Percentiles rank a stretch among this genome's conserved stretches.
These are phyloP conservation scores for Phlegmacium glaucopus DNA, from an alignment of 768 basidiomycete species.

Conservation along the genomic window DNA sequence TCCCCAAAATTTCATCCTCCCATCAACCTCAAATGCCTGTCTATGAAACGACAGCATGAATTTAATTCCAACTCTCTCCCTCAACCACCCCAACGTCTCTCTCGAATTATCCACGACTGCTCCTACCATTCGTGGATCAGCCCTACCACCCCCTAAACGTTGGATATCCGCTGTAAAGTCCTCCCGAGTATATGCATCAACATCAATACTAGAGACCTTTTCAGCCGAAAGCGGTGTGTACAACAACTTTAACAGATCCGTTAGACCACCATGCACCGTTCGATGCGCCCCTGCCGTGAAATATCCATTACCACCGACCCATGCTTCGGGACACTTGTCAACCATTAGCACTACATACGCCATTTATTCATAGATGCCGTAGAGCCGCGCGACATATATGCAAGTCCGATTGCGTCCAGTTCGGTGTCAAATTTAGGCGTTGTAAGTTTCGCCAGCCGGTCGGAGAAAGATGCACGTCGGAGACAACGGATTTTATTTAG, in stretches of 20 bases:
- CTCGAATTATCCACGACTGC: slow-evolving; percentile 55
- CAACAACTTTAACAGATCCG: slow-evolving; percentile 55
- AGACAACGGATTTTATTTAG: no score
- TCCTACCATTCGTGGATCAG: slow-evolving; percentile 46
- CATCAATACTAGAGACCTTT: slow-evolving; percentile 45
- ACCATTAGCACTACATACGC: no score
- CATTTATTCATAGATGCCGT: no score
- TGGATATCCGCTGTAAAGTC: slow-evolving; percentile 59
- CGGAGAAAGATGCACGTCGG: no score
- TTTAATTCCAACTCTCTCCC: slow-evolving; percentile 43
- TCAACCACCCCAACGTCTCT: slow-evolving; percentile 56
- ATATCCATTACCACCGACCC: slow-evolving; percentile 70
- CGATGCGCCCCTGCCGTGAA: slow-evolving; percentile 71
- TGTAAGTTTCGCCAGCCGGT: no score
- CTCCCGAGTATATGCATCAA: slow-evolving; percentile 53
- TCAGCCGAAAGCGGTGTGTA: slow-evolving; percentile 38
- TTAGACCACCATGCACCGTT: slow-evolving; percentile 58
- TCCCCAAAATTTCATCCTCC: slow-evolving; percentile 68
- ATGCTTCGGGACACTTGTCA: slow-evolving; percentile 61
- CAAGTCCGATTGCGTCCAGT: no score
- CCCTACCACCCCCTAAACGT: slow-evolving; percentile 50
- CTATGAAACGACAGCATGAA: slow-evolving; percentile 61
- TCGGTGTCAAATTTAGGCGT: no score
- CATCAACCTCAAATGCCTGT: slow-evolving; percentile 64
- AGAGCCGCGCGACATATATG: no score